These are phyloP conservation scores for Colletotrichum sp. DNA, from an alignment of 2,329 filamentous ascomycete genomes.

Conservation along the genomic window DNA sequence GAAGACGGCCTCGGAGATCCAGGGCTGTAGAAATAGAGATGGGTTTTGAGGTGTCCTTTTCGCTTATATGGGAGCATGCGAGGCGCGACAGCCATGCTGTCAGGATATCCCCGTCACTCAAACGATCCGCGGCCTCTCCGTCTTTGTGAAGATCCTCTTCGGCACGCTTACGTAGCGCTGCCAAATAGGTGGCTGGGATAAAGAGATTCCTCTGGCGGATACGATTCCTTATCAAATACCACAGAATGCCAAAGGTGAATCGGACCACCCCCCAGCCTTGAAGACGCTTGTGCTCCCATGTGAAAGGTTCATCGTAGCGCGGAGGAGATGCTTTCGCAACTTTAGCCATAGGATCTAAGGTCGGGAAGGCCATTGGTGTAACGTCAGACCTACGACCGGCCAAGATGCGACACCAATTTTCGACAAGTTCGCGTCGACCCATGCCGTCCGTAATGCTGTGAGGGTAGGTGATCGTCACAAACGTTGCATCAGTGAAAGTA, in stretches of 20 bases:
- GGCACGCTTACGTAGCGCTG: not conserved
- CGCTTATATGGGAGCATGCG: not conserved
- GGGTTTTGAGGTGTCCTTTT: not conserved
- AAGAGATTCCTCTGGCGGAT: constrained; percentile 20
- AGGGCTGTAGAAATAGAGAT: constrained; percentile 10
- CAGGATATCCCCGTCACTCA: constrained; percentile 15
- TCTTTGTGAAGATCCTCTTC: not conserved
- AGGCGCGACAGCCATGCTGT: constrained; percentile 11
- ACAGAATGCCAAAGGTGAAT: not conserved
- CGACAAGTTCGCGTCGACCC: constrained; percentile 21
- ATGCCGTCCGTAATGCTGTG: constrained; percentile 44
- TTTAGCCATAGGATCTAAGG: constrained; percentile 21
- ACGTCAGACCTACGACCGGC: constrained; percentile 46
- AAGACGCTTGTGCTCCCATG: constrained; percentile 2
- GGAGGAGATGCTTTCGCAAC: constrained; percentile 19
- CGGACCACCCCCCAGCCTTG: not conserved
- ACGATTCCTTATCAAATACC: constrained; percentile 15
- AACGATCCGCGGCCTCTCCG: not conserved
- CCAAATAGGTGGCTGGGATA: constrained; percentile 22
- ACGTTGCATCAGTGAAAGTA: constrained; percentile 53
- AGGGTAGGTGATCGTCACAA: constrained; percentile 49
- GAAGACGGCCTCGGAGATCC: constrained; percentile 7
- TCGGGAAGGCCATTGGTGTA: constrained; percentile 33
- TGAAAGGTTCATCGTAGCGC: constrained; percentile 37
- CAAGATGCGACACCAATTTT: constrained; percentile 49